Percentiles rank a stretch among this genome's conserved stretches.
These are phyloP conservation scores for Diaporthe velutina DNA, from an alignment of 2,329 filamentous ascomycete species.

Conservation along the genomic window DNA sequence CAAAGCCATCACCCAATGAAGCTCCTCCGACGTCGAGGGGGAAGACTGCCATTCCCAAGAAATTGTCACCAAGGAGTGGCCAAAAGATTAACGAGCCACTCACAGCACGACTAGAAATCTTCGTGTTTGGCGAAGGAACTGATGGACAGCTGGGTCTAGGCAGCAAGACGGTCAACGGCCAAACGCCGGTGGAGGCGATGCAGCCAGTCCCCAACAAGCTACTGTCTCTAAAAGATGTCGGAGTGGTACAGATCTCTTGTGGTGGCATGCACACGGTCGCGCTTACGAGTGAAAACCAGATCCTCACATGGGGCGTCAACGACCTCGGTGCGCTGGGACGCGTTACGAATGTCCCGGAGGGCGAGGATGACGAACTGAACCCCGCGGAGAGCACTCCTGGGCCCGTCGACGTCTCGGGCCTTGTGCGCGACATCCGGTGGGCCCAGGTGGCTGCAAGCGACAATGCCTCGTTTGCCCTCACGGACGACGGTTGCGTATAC, in stretches of 20 bases:
- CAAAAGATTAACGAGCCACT: slow-evolving; percentile 73
- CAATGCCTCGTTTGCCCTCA: slow-evolving; percentile 82
- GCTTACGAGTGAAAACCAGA: slow-evolving; percentile 83
- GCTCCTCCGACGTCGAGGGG: not conserved
- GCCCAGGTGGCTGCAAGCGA: slow-evolving; percentile 79
- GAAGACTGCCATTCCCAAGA: not conserved
- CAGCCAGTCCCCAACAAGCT: slow-evolving; percentile 77
- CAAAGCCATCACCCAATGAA: not conserved
- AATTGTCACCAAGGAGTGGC: not conserved
- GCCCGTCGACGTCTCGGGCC: slow-evolving; percentile 63
- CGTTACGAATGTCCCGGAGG: slow-evolving; percentile 70
- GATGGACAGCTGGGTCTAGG: slow-evolving; percentile 88
- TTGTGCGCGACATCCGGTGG: slow-evolving; percentile 48
- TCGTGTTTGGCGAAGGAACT: slow-evolving; percentile 83
- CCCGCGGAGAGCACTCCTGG: slow-evolving; percentile 72
- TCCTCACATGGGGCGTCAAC: slow-evolving; percentile 90
- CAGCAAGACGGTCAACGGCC: slow-evolving; percentile 66
- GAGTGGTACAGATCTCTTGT: slow-evolving; percentile 80
- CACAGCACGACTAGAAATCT: slow-evolving; percentile 76
- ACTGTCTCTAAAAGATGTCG: slow-evolving; percentile 67
- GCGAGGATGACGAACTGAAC: slow-evolving; percentile 55
- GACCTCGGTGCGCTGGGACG: slow-evolving; percentile 85
- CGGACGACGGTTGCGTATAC: slow-evolving; percentile 81
- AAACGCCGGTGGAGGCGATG: slow-evolving; percentile 78
- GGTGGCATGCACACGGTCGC: slow-evolving; percentile 87